A percentile compares a stretch with the other conserved stretches of the same genome.
These are phyloP conservation scores for Pythium periplocum DNA, from an alignment of 352 stramenopile species.

Conservation along the genomic window DNA sequence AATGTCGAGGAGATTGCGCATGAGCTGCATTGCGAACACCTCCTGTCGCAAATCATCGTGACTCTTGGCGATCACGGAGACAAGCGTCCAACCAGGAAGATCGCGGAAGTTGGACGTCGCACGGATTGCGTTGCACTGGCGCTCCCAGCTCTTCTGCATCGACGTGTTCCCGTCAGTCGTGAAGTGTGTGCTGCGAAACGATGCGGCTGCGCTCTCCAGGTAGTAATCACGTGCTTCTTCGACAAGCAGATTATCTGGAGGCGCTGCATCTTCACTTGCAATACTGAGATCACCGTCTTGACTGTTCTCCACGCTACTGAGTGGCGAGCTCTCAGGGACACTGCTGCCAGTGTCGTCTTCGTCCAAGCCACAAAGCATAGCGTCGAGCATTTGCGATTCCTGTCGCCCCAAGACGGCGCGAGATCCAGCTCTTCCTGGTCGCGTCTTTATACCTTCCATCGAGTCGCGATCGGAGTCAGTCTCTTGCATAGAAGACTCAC, in stretches of 20 bases:
- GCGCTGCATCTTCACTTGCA: slow-evolving; percentile 7
- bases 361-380: slow-evolving; percentile 19
- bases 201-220: slow-evolving; percentile 20
- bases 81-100: slow-evolving; percentile 25
- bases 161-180: slow-evolving; percentile 4
- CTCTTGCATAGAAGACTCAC: too few relatives aligned
- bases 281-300: background rate
- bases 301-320: background rate
- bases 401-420: slow-evolving; percentile 13
- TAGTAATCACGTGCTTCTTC: slow-evolving; percentile 24
- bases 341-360: slow-evolving; percentile 7
- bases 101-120: slow-evolving; percentile 14
- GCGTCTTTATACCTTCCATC: too few relatives aligned
- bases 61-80: slow-evolving; percentile 38
- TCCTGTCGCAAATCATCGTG: slow-evolving; percentile 36
- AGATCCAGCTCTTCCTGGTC: background rate
- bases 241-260: slow-evolving; percentile 19
- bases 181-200: slow-evolving; percentile 7
- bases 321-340: background rate
- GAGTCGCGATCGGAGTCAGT: too few relatives aligned
- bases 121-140: slow-evolving; percentile 4
- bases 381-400: slow-evolving; percentile 29
- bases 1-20: slow-evolving; percentile 23
- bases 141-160: background rate
- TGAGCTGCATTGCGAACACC: slow-evolving; percentile 32